Evolutionary conservation across 2,329 filamentous ascomycete genomes (phyloP).

Genomic region (Sclerotiophoma versabilis): DNA sequence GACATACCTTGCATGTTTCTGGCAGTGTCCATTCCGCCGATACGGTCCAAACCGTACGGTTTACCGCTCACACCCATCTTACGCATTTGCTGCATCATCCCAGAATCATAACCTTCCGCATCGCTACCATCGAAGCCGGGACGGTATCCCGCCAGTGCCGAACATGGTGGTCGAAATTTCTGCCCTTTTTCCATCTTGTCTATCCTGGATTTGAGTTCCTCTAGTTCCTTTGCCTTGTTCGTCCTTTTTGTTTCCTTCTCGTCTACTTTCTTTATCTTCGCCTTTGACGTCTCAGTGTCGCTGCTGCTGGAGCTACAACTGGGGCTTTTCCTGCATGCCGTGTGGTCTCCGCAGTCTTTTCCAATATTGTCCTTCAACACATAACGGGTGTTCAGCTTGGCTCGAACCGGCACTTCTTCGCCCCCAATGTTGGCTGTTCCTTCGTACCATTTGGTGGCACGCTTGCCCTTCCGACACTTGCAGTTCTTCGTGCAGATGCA

Average conservation of each 20-base stretch:
- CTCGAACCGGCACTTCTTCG: conserved; percentile 10
- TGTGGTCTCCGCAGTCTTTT: conserved; percentile 37
- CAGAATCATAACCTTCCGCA: background rate
- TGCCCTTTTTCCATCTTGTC: background rate
- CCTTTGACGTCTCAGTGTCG: background rate
- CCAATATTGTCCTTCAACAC: conserved; percentile 37
- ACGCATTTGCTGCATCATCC: background rate
- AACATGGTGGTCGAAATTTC: background rate
- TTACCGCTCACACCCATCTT: background rate
- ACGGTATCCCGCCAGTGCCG: background rate
- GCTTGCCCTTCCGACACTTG: conserved; percentile 37
- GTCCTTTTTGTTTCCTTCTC: background rate
- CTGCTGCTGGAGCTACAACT: background rate
- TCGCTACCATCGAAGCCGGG: too few relatives aligned
- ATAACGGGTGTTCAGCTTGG: conserved; percentile 34
- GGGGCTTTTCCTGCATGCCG: conserved; percentile 14
- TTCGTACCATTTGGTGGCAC: conserved; percentile 19
- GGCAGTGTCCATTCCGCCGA: background rate
- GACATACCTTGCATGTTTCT: conserved; percentile 2
- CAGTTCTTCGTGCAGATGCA: conserved; percentile 41
- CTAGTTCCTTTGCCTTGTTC: background rate
- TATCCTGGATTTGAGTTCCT: background rate
- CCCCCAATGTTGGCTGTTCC: conserved; percentile 1
- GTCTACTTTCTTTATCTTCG: background rate
- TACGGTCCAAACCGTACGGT: background rate